phyloP scores from a whole-genome alignment of 768 basidiomycete genomes.

The Tricholoma terreum region DNA sequence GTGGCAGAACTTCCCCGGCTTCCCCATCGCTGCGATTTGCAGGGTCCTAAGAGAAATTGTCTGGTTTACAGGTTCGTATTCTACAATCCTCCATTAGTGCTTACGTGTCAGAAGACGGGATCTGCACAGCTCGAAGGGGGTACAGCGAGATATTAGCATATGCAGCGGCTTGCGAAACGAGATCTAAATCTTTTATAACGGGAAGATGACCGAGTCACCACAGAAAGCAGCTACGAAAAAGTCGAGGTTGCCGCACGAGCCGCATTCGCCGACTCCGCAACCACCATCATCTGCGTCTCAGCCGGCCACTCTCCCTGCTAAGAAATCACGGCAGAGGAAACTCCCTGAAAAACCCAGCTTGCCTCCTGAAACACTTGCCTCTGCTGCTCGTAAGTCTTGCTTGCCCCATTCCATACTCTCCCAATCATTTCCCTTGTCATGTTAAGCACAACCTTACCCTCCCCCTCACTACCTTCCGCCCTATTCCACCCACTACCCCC shows the following conservation, averaged over 20 bases:
- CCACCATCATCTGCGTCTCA: slow-evolving; percentile 32
- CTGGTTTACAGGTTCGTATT: slow-evolving; percentile 6
- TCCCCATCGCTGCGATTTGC: neutral
- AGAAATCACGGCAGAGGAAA: slow-evolving; percentile 55
- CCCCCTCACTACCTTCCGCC: slow-evolving; percentile 37
- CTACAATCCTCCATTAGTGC: neutral
- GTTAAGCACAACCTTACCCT: slow-evolving; percentile 34
- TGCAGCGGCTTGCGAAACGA: too few relatives aligned
- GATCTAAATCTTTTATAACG: neutral
- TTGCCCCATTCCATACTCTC: slow-evolving; percentile 23
- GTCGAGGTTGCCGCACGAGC: slow-evolving; percentile 47
- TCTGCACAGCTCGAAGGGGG: slow-evolving; percentile 20
- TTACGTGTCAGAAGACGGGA: neutral
- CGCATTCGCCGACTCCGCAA: slow-evolving; percentile 42
- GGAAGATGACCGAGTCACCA: slow-evolving; percentile 40
- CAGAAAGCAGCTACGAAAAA: slow-evolving; percentile 35
- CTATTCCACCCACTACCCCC: slow-evolving; percentile 51
- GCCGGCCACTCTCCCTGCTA: slow-evolving; percentile 41
- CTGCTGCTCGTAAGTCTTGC: slow-evolving; percentile 14
- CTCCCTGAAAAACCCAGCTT: slow-evolving; percentile 17
- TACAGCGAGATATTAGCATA: too few relatives aligned
- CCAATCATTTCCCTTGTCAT: slow-evolving; percentile 25
- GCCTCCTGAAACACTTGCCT: slow-evolving; percentile 12
- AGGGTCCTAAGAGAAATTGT: neutral
- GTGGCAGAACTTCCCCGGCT: neutral